Evolutionary conservation across 192 early-diverging fungal genomes (phyloP).

Genomic region (Coemansia sp.): DNA sequence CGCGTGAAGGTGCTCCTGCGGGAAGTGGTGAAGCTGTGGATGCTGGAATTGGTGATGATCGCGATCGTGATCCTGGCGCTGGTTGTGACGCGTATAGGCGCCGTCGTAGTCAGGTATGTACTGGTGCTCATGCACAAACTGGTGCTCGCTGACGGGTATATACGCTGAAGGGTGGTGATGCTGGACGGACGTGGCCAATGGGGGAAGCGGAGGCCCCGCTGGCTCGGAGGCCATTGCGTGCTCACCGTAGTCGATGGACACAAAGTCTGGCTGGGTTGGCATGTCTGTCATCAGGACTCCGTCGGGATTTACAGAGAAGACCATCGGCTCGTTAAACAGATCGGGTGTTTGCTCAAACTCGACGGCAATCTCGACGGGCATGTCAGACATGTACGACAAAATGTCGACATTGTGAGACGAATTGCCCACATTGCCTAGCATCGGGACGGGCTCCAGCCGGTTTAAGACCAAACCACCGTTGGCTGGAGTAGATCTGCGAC

Average conservation of each 20-base stretch:
- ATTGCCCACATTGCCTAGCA: constrained; percentile 6
- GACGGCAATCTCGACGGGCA: constrained; percentile 2
- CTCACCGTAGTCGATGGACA: constrained; percentile 2
- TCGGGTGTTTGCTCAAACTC: constrained; percentile 2
- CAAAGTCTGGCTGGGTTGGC: not conserved
- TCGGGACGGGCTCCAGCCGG: not conserved
- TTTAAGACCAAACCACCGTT: not conserved
- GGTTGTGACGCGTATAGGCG: not conserved
- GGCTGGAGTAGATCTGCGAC: not conserved
- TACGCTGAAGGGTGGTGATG: not conserved
- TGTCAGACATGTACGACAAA: constrained; percentile 7
- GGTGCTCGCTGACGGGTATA: not conserved
- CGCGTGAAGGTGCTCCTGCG: constrained; percentile 3
- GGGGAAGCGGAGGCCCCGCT: not conserved
- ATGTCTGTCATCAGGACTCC: not conserved
- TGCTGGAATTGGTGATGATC: constrained; percentile 1
- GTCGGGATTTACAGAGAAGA: constrained; percentile 7
- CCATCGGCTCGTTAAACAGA: constrained; percentile 18
- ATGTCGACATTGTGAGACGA: not conserved
- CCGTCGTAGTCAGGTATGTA: not conserved
- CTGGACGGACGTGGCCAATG: not conserved
- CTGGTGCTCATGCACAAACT: not conserved
- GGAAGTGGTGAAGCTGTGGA: not conserved
- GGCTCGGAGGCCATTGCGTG: not conserved
- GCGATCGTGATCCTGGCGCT: too few species aligned